Conservation (phyloP, 2,329 filamentous ascomycete species). For the Colletotrichum sublineola region DNA sequence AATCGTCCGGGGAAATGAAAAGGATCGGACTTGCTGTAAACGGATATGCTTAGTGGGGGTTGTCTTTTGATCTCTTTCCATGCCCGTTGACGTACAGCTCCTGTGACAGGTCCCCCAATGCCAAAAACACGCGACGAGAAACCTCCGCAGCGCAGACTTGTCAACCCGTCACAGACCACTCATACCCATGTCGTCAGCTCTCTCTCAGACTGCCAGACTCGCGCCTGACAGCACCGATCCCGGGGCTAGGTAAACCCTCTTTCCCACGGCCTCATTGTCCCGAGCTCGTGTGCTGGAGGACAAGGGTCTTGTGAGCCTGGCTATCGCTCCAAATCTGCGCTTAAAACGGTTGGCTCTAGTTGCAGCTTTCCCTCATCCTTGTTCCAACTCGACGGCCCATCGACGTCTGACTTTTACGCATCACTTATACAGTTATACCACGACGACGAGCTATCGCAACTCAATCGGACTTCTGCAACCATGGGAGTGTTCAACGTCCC, state of each 20-base stretch:
- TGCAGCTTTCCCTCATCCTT: not conserved
- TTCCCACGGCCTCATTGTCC: not conserved
- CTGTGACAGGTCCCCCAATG: constrained; percentile 11
- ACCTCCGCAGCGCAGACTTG: constrained; percentile 7
- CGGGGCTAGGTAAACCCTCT: constrained; percentile 13
- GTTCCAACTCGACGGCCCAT: not conserved
- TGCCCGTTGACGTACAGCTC: constrained; percentile 28
- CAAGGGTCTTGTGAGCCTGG: constrained; percentile 9
- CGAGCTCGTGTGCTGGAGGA: constrained; percentile 19
- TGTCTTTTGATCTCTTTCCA: constrained; percentile 33
- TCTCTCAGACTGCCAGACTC: not conserved
- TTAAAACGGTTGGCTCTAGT: constrained; percentile 4
- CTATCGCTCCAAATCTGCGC: constrained; percentile 20
- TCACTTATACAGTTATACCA: not conserved
- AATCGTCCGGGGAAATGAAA: constrained; percentile 35
- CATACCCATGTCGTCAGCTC: constrained; percentile 1
- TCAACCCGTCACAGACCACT: constrained; percentile 19
- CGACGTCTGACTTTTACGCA: not conserved
- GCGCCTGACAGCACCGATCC: constrained; percentile 1
- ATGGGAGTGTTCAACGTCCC: not conserved
- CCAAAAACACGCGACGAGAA: constrained; percentile 36
- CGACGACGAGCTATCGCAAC: not conserved
- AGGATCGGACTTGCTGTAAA: not conserved
- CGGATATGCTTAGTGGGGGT: not conserved
- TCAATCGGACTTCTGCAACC: not conserved